These are phyloP conservation scores for Trichocladium antarcticum DNA, from an alignment of 495 filamentous ascomycete species.

Conservation along the genomic window DNA sequence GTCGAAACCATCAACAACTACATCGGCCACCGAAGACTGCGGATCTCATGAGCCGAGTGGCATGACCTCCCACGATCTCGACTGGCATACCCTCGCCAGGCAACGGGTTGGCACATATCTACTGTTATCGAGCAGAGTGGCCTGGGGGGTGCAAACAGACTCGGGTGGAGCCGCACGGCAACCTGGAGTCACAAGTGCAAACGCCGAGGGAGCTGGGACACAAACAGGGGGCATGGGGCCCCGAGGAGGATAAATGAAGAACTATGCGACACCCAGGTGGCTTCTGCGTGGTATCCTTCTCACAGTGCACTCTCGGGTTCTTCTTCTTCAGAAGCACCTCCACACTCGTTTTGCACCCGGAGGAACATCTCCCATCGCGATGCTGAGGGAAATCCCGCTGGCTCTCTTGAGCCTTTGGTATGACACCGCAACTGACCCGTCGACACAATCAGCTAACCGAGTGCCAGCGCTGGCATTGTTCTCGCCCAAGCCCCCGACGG, in stretches of 20 bases:
- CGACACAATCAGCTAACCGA: not conserved
- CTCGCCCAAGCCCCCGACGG: not conserved
- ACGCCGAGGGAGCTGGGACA: too few relatives aligned
- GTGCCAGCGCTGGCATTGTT: not conserved
- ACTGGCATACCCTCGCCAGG: not conserved
- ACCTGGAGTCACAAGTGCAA: not conserved
- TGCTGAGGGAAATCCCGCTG: not conserved
- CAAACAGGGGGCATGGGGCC: too few relatives aligned
- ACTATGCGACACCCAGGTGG: not conserved
- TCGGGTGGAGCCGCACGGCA: not conserved
- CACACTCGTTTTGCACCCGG: not conserved
- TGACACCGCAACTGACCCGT: not conserved
- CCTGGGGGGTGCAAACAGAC: not conserved
- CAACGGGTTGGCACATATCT: not conserved
- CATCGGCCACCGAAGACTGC: too few relatives aligned
- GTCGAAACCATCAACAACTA: too few relatives aligned
- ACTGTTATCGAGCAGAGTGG: not conserved
- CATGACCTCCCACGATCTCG: not conserved
- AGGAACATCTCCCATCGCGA: not conserved
- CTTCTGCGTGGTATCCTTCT: not conserved
- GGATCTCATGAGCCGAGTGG: not conserved
- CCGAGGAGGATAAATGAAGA: slow-evolving; percentile 1
- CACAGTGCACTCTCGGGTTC: not conserved
- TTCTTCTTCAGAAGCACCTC: not conserved
- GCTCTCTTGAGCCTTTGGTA: slow-evolving; percentile 12